Evolutionary conservation across 1,284 basidiomycete species (phyloP), one percentile per base, ranked within the genome.

Genomic region (Coniferiporia sulphurascens): DNA sequence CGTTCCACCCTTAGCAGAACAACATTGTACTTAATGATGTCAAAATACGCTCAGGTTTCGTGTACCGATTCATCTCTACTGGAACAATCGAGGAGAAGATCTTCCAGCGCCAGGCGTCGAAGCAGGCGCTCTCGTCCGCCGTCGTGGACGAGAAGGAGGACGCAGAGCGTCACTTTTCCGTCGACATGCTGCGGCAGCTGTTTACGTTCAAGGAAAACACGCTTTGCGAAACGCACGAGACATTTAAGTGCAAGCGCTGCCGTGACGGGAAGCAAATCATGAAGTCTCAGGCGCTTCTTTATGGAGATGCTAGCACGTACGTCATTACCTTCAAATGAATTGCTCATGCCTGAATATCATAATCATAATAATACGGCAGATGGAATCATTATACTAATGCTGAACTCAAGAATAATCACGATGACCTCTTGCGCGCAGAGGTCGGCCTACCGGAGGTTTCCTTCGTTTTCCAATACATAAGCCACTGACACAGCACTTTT

Each of bases 71-170:
- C 74, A 95, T 98, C 67, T 91, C 94, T 1, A 97, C 96, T 0
- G 96, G 96, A 1, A 97, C 95, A 1, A 98, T 99, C 64, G 97
- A 99, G 74, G 97, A 99, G 74, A 99, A 98, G 79, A 97, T 98
- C 63, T 95, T 97, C 73, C 95, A 98, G 73, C 79, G 93, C 61
- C 93, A 98, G 74, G 95, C 95, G 46, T 91, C 89, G 69, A 99
- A 99, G 73, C 95, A 98, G 72, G 93, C 95, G 3, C 83, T 99
- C 1, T 99, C 97, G 0, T 95, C 95, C 0, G 94, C 94, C 21
- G 95, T 99, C 3, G 95, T 99, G 10, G 96, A 99, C 71, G 95
- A 98, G 72, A 96, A 95, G 64, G 91, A 97, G 73, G 93, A 97
- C 68, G 86, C 93, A 0, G 96, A 97, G 63, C 87, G 96, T 1